Base-by-base conservation (phyloP, 495 filamentous ascomycete genomes). In the Neurospora africana region DNA sequence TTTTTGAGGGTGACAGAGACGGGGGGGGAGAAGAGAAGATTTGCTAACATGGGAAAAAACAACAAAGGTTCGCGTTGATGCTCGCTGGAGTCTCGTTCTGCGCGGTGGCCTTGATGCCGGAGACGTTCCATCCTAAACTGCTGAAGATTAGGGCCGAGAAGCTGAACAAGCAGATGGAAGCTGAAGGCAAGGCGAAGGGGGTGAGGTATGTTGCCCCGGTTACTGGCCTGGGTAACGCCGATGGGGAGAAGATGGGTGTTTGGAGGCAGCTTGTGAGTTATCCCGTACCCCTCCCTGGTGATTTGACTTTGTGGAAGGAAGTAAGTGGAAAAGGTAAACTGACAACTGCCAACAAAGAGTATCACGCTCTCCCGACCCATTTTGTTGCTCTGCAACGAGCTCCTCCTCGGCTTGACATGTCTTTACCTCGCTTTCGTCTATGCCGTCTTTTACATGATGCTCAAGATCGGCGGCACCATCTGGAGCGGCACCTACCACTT, bases 391-490 rank as follows among this genome's bases (percentile, higher is more conserved):
- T 82, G 79, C 71, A 80, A 80, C 38, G 91, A 93, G 78, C 85
- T 86, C 7, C 85, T 93, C 36, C 88, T 92, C 3, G 80, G 87
- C 13, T 83, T 90, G 71, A 86, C 84, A 2, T 89, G 88, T 38
- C 75, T 92, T 6, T 92, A 89, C 75, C 82, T 92, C 11, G 82
- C 86, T 6, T 82, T 91, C 9, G 82, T 87, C 11, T 93, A 92
- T 75, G 88, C 86, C 5, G 89, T 92, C 19, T 92, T 93, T 72
- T 92, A 89, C 76, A 86, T 92, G 72, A 70, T 78, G 70, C 87
- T 92, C 72, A 86, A 89, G 53, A 85, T 86, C 19, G 90, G 87
- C 73, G 87, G 87, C 0, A 79, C 87, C 15, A 89, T 90, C 67
- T 90, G 87, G 72, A 71, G 83, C 70, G 81, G 76, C 4, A 78